A percentile compares a stretch with the other conserved stretches of the same genome.
phyloP scores from a whole-genome alignment of 352 stramenopile genomes.

The Phytophthora europaea region DNA sequence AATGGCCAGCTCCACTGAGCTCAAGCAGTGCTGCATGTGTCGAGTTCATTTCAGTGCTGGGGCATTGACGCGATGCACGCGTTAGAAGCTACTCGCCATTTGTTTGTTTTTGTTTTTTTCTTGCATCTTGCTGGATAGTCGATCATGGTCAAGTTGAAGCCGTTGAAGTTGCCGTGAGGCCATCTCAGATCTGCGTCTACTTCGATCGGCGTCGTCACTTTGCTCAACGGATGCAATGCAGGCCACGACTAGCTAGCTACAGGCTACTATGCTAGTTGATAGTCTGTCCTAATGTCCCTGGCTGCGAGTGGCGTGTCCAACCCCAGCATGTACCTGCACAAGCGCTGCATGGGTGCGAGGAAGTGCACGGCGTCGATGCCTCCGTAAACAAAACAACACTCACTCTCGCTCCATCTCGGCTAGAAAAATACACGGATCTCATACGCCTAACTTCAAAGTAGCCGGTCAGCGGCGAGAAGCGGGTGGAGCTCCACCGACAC shows the following conservation, averaged over 20 bases:
- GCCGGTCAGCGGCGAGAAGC: not conserved
- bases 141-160: not conserved
- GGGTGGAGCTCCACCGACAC: not conserved
- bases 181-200: conserved; percentile 8
- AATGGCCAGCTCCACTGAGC: not conserved
- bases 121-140: not conserved
- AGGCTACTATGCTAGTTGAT: not conserved
- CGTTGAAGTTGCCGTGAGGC: not conserved
- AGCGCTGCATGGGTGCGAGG: not conserved
- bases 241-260: not conserved
- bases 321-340: not conserved
- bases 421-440: not conserved
- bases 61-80: not conserved
- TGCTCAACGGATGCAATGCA: conserved; percentile 1
- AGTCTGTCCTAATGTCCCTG: not conserved
- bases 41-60: not conserved
- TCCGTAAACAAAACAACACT: conserved; percentile 9
- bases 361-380: not conserved
- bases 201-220: not conserved
- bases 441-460: not conserved
- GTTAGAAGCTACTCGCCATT: not conserved
- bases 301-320: not conserved
- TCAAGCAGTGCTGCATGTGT: not conserved
- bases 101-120: not conserved
- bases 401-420: not conserved